phyloP scores from a whole-genome alignment of 805 yeast species.

The Pichia nanzhaoensis region DNA sequence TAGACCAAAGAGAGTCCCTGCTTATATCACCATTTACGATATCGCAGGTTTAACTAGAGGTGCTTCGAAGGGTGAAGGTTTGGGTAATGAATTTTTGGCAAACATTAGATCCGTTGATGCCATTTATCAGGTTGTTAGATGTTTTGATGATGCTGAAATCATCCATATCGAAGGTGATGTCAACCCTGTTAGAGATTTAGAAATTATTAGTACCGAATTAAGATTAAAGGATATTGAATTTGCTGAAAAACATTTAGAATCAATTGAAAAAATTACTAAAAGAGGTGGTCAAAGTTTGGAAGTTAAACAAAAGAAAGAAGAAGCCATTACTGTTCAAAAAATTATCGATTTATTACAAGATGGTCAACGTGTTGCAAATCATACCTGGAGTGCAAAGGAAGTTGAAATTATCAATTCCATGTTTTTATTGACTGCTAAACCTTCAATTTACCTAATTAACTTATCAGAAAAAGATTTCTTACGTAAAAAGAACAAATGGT shows the following conservation, averaged over 20 bases:
- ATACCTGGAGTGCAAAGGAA: constrained; percentile 57
- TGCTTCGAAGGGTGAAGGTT: constrained; percentile 94
- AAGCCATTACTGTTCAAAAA: constrained; percentile 49
- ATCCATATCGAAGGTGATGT: constrained; percentile 97
- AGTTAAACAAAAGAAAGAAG: constrained; percentile 58
- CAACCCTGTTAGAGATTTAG: constrained; percentile 90
- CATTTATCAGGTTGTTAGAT: constrained; percentile 93
- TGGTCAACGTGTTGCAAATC: constrained; percentile 55
- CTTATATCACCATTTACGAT: constrained; percentile 87
- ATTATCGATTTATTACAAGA: constrained; percentile 58
- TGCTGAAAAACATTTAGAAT: constrained; percentile 53
- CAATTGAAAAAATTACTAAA: constrained; percentile 47
- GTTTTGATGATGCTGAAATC: constrained; percentile 96
- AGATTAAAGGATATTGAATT: constrained; percentile 96
- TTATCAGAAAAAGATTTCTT: constrained; percentile 65
- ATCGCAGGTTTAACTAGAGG: constrained; percentile 98
- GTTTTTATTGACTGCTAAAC: constrained; percentile 79
- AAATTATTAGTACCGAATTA: constrained; percentile 84
- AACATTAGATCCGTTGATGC: constrained; percentile 98
- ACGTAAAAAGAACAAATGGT: constrained; percentile 44
- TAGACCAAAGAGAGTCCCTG: constrained; percentile 85
- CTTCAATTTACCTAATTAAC: constrained; percentile 73
- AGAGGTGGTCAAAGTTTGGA: constrained; percentile 62
- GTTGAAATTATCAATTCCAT: constrained; percentile 61
- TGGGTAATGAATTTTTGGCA: constrained; percentile 95